Base-by-base conservation (phyloP, 2,329 filamentous ascomycete species). In the Botrytis fragariae region DNA sequence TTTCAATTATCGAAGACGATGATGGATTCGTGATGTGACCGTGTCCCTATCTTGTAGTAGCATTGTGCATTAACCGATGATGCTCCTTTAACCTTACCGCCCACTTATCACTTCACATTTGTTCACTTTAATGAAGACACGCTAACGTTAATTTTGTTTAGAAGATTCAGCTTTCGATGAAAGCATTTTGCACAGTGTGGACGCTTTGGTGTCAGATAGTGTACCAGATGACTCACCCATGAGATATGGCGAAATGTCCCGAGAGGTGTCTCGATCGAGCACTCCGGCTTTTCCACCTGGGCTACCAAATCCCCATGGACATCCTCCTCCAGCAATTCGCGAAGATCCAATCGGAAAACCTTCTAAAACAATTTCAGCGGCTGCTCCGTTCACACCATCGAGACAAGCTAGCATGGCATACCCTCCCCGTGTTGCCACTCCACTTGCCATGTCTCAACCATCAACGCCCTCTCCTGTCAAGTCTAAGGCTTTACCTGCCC, bases 201-300 rank as follows among this genome's bases (percentile, higher is more conserved):
- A 93, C 80, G 90, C 90, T 5, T 83, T 93, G 6, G 91, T 93
- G 20, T 88, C 90, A 35, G 91, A 93, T 78, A 76, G 77, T 75
- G 69, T 69, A 74, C 74, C 71, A 12, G 78, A 81, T 63, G 75
- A 79, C 37, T 76, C 67, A 60, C 69, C 74, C 16, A 77, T 77
- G 57, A 51, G 32, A 20, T 73, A 37, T 37, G 59, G 44, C 44
- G 74, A 75, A n/a, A 73, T 74, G 22, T 67, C 64, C 7, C 45
- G 64, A 67, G 64, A 57, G 22, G 70, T 74, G 35, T 80, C 80
- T 37, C 74, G 80, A 61, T 77, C 79, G 51, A 79, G 78, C 2
- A 84, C 78, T 12, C 84, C 84, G 37, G 81, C 81, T n/a, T 77
- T 84, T 48, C 86, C 86, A 37, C 86, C 86, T 32, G 86, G 86